Conservation (phyloP, 768 basidiomycete genomes). For the Agaricus subrufescens region DNA sequence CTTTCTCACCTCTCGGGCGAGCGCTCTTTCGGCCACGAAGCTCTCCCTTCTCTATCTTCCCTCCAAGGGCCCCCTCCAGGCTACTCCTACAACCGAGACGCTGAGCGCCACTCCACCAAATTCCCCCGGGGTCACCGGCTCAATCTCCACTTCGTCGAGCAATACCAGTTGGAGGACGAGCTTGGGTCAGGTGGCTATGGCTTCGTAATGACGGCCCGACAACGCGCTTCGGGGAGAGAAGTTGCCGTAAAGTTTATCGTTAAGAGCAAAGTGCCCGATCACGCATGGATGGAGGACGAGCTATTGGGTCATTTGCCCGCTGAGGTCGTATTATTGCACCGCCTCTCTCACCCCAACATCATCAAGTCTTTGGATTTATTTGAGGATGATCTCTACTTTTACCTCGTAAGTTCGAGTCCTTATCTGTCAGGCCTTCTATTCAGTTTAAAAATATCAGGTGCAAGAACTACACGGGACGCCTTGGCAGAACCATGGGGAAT, state of each 20-base stretch:
- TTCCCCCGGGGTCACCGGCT: conserved; percentile 63
- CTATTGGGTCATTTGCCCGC: conserved; percentile 63
- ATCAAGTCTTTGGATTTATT: conserved; percentile 81
- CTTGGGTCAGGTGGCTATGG: conserved; percentile 92
- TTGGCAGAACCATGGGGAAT: conserved; percentile 54
- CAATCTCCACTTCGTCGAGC: conserved; percentile 51
- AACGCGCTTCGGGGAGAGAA: conserved; percentile 54
- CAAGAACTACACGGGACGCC: conserved; percentile 93
- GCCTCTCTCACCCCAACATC: conserved; percentile 74
- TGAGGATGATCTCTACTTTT: conserved; percentile 82
- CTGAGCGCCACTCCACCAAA: conserved; percentile 28
- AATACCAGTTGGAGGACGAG: conserved; percentile 66
- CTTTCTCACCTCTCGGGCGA: conserved; percentile 1
- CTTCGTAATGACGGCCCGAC: conserved; percentile 85
- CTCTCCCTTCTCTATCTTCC: conserved; percentile 2
- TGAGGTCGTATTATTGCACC: conserved; percentile 74
- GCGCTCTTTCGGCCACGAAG: neutral
- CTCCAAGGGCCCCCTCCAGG: neutral
- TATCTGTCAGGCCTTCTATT: neutral
- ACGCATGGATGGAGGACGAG: conserved; percentile 62
- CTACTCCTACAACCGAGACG: conserved; percentile 25
- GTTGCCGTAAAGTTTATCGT: conserved; percentile 96
- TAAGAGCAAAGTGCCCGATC: conserved; percentile 62
- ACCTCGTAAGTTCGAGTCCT: conserved; percentile 52
- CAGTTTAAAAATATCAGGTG: conserved; percentile 42